Evolutionary conservation across 140 eudicot species (phyloP), one percentile per base, ranked within the genome.

Genomic region (Flaveria floridana): DNA sequence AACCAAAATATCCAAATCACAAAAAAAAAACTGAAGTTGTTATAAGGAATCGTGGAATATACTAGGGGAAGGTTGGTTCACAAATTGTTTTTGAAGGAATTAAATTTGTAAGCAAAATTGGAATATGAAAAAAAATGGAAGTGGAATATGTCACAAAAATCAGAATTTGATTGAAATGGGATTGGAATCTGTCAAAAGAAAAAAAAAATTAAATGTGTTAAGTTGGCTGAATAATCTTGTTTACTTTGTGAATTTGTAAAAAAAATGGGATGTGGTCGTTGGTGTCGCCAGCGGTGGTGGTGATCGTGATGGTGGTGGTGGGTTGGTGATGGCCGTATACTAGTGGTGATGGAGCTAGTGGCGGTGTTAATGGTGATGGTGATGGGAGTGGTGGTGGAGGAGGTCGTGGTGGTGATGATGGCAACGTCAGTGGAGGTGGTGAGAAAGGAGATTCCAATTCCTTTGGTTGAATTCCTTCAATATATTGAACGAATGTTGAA

Each of bases 1-100:
- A 69, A 76, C 62, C 46, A 44, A 71, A 62, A 26, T 59, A 68
- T 42, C 20, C 47, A 70, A 10, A 16, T 62, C n/a, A 65, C 8
- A 48, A 28, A 70, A n/a, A 58, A 23, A 23, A 30, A 12, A 76
- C 28, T 51, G 26, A 55, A 55, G 41, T 61, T 61, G 42, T 8
- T 20, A 26, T 13, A 62, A 64, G 48, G 20, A 73, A 42, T 42
- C 70, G 25, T 73, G 59, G 25, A 16, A 58, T 21, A 62, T 47
- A 25, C 34, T 56, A 44, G 41, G 16, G 26, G 51, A 67, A 20
- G 4, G 37, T 52, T 47, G 65, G 18, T 26, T 74, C 39, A 47
- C 68, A 62, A 4, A 7, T 14, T 12, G 30, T 26, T 62, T 62
- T 62, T 58, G 5, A 21, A 20, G n/a, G 65, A 21, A 20, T 3